Percentiles rank a stretch among this genome's conserved stretches.
Evolutionary conservation across 139 green algal species (phyloP).

Genomic region (Haematococcus lacustris): DNA sequence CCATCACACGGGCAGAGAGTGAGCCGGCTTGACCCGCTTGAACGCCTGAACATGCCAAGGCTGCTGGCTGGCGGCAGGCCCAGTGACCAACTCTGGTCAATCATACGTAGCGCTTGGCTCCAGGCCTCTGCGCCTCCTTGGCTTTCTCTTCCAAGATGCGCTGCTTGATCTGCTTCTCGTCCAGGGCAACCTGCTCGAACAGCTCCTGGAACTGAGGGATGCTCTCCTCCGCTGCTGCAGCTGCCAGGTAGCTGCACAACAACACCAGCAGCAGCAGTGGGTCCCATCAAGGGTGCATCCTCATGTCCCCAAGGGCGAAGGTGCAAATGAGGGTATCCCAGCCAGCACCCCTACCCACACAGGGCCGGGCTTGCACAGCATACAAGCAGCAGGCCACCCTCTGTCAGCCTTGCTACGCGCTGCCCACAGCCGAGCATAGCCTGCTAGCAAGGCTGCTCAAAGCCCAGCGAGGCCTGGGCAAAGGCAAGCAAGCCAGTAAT

Average conservation of each 20-base stretch:
- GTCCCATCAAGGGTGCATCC: background rate
- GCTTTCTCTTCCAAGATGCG: conserved; percentile 49
- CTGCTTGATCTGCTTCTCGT: conserved; percentile 23
- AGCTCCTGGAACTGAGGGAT: conserved; percentile 35
- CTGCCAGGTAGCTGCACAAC: conserved; percentile 16
- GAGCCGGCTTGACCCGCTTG: background rate
- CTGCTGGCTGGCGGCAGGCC: background rate
- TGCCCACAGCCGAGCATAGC: too few species aligned
- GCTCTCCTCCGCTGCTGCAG: conserved; percentile 33
- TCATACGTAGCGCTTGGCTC: conserved; percentile 44
- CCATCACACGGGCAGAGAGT: background rate
- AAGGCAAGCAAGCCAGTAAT: too few species aligned
- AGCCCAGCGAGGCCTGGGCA: too few species aligned
- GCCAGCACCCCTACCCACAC: too few species aligned
- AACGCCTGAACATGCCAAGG: background rate
- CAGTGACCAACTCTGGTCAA: background rate
- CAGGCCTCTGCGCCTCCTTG: conserved; percentile 43
- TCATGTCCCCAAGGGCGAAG: too few species aligned
- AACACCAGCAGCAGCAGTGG: background rate
- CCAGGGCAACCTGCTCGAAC: conserved; percentile 14
- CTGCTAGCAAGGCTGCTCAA: too few species aligned
- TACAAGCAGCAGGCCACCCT: too few species aligned
- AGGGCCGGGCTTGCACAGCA: too few species aligned
- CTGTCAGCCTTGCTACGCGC: too few species aligned
- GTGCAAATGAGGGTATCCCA: too few species aligned